Evolutionary conservation across 306 rosid species (phyloP).

Genomic region (Glycine latifolia): DNA sequence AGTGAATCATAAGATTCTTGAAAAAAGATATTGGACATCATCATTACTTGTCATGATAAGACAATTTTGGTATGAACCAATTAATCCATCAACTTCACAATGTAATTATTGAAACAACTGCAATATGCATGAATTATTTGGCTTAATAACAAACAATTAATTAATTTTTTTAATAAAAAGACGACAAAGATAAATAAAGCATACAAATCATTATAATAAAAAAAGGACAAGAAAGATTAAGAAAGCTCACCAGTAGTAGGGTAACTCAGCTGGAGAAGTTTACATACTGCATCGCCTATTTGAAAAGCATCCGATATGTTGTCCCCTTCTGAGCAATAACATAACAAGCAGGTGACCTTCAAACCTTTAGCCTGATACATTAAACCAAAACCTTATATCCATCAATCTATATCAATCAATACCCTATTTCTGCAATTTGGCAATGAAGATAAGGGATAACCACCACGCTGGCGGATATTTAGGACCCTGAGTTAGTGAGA

Average conservation of each 20-base stretch:
- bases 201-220: no score
- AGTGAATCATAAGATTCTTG: slow-evolving; percentile 5
- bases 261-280: slow-evolving; percentile 58
- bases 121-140: background rate
- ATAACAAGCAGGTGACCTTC: slow-evolving; percentile 88
- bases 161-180: background rate
- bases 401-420: slow-evolving; percentile 13
- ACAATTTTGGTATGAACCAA: background rate
- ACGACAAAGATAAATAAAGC: slow-evolving; percentile 6
- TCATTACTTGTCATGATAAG: slow-evolving; percentile 23
- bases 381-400: slow-evolving; percentile 34
- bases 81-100: background rate
- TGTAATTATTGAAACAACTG: slow-evolving; percentile 10
- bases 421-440: slow-evolving; percentile 13
- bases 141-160: slow-evolving; percentile 1
- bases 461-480: no score
- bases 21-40: no score
- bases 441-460: background rate
- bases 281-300: slow-evolving; percentile 82
- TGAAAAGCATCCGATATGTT: slow-evolving; percentile 85
- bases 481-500: no score
- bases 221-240: slow-evolving; percentile 16
- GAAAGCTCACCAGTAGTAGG: slow-evolving; percentile 62
- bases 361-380: slow-evolving; percentile 83
- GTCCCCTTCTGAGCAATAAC: slow-evolving; percentile 98